A percentile compares a stretch with the other conserved stretches of the same genome.
Conservation (phyloP, 140 eudicot species). For the Senecio squalidus region DNA sequence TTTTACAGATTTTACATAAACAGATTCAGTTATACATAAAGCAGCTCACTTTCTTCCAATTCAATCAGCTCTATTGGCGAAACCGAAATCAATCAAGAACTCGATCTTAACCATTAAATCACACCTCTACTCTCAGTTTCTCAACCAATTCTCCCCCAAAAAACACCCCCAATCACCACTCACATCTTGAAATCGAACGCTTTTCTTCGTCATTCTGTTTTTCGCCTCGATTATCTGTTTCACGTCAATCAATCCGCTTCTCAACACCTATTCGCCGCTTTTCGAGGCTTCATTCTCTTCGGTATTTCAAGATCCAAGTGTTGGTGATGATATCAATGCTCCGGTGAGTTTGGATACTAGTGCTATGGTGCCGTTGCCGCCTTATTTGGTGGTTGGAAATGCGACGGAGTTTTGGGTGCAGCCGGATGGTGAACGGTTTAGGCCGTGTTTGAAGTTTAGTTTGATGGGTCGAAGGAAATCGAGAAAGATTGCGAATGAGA, state of each 20-base stretch:
- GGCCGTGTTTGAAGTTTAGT: constrained; percentile 53
- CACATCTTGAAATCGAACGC: constrained; percentile 13
- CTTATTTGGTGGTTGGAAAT: constrained; percentile 23
- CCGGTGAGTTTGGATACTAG: constrained; percentile 31
- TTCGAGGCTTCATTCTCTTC: constrained; percentile 40
- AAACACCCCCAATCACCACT: constrained; percentile 14
- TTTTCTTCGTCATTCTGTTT: constrained; percentile 31
- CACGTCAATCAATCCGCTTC: constrained; percentile 20
- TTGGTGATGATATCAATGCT: constrained; percentile 5
- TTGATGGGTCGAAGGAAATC: constrained; percentile 46
- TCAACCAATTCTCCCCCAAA: constrained; percentile 34
- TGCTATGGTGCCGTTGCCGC: constrained; percentile 56
- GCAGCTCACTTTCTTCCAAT: not conserved
- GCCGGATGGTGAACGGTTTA: constrained; percentile 58
- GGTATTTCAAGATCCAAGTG: constrained; percentile 17
- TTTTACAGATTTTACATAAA: too few relatives aligned
- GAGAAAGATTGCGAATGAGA: constrained; percentile 40
- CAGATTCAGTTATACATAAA: too few relatives aligned
- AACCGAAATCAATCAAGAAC: constrained; percentile 37
- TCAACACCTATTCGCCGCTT: constrained; percentile 29
- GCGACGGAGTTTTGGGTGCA: constrained; percentile 57
- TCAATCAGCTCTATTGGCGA: constrained; percentile 35
- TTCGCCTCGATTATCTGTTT: constrained; percentile 22
- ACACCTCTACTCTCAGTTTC: constrained; percentile 33
- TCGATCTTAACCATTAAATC: constrained; percentile 31